Base-by-base conservation (phyloP, 257 asterid genomes). In the Rehmannia glutinosa region DNA sequence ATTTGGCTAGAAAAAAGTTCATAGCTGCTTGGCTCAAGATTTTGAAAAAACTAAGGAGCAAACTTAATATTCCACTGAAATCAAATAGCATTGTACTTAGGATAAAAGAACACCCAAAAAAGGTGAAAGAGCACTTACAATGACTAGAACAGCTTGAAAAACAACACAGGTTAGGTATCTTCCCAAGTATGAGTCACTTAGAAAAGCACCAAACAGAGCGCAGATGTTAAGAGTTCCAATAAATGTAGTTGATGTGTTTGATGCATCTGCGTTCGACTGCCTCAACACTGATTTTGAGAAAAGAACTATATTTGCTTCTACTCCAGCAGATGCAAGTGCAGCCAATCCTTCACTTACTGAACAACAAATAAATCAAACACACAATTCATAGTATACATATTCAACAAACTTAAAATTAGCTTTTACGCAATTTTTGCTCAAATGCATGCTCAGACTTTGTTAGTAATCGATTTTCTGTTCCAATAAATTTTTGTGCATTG, bases 241-340 rank as follows among this genome's bases (percentile, higher is more conserved):
- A 95, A 95, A 90, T 45, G 82, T 77, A 68, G 88, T 90, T 73
- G 87, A 87, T 49, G 81, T 78, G 33, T 74, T 82, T 21, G 94
- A 94, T 62, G 97, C 95, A 28, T 85, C 89, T 16, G 91, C 90
- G 30, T 90, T 90, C 27, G 95, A 75, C 71, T 90, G 86, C 73
- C 95, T 71, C 13, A 90, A 70, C 1, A 87, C 94, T 1, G 89
- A 73, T 79, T 90, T 87, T 20, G 91, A 70, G 78, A 90, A 90
- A 30, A 87, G 81, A 64, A 87, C 95, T 95, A 90, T 87, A 46
- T 90, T 90, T 64, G 83, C 97, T 85, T 90, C 97, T 73, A 85
- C 86, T 16, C 94, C 95, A 0, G 97, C 83, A 52, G 81, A 85
- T 10, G 94, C 97, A 56, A 90, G 83, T 19, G 95, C 93, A 24